Evolutionary conservation across 305 asterid species (phyloP).

Genomic region (Fraxinus dipetala): DNA sequence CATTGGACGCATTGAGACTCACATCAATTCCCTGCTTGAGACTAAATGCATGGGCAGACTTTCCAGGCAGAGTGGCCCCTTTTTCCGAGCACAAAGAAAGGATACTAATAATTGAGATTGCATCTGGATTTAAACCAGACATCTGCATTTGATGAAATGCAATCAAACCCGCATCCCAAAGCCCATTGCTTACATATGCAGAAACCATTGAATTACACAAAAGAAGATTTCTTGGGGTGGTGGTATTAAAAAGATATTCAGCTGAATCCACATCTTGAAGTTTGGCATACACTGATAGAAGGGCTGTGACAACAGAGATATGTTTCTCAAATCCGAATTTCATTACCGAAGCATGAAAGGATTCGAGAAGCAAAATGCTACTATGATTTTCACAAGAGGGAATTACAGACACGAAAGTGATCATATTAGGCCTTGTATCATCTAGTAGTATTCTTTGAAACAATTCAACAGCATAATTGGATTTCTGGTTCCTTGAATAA

Average conservation of each 20-base stretch:
- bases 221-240: slow-evolving; percentile 29
- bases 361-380: slow-evolving; percentile 27
- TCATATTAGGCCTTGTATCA: slow-evolving; percentile 39
- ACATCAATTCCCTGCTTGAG: slow-evolving; percentile 36
- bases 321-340: slow-evolving; percentile 46
- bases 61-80: slow-evolving; percentile 42
- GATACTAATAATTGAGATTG: slow-evolving; percentile 43
- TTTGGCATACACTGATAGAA: slow-evolving; percentile 53
- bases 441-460: slow-evolving; percentile 33
- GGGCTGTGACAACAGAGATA: slow-evolving; percentile 45
- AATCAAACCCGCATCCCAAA: slow-evolving; percentile 34
- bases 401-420: slow-evolving; percentile 56
- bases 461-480: slow-evolving; percentile 35
- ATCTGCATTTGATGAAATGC: slow-evolving; percentile 47
- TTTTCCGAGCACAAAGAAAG: slow-evolving; percentile 53
- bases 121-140: slow-evolving; percentile 54
- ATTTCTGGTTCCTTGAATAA: slow-evolving; percentile 35
- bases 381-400: slow-evolving; percentile 41
- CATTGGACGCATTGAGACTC: slow-evolving; percentile 40
- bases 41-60: slow-evolving; percentile 53
- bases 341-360: slow-evolving; percentile 45
- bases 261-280: slow-evolving; percentile 46
- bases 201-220: slow-evolving; percentile 67
- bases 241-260: slow-evolving; percentile 36
- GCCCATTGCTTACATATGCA: slow-evolving; percentile 41